phyloP scores from a whole-genome alignment of 1,139 yeast genomes.

The Citeromyces hawaiiensis region DNA sequence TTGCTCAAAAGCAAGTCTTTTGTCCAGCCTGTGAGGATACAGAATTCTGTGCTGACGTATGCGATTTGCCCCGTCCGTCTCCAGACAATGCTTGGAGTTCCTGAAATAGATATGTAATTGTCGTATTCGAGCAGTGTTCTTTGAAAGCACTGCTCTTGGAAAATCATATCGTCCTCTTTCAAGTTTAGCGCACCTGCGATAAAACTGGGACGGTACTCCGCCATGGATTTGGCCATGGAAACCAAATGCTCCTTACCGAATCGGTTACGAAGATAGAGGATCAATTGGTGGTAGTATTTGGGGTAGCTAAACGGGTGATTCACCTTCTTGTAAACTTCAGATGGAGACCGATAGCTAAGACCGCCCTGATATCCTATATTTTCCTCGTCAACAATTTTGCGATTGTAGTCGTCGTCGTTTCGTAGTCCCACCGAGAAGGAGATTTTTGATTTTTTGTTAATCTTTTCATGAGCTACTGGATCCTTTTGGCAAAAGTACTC shows the following conservation, averaged over 20 bases:
- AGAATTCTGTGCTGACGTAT: slow-evolving; percentile 86
- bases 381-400: slow-evolving; percentile 5
- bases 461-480: slow-evolving; percentile 26
- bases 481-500: slow-evolving; percentile 27
- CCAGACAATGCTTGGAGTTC: slow-evolving; percentile 95
- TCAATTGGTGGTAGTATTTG: slow-evolving; percentile 76
- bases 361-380: slow-evolving; percentile 14
- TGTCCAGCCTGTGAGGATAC: slow-evolving; percentile 83
- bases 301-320: slow-evolving; percentile 75
- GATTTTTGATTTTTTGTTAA: slow-evolving; percentile 28
- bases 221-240: slow-evolving; percentile 80
- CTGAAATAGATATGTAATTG: slow-evolving; percentile 68
- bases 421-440: slow-evolving; percentile 42
- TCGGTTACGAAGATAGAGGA: slow-evolving; percentile 58
- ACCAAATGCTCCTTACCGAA: slow-evolving; percentile 62
- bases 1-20: slow-evolving; percentile 50
- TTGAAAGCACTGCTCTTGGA: slow-evolving; percentile 95
- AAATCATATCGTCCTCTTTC: slow-evolving; percentile 81
- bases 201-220: slow-evolving; percentile 80
- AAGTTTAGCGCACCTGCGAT: slow-evolving; percentile 85
- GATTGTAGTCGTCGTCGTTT: slow-evolving; percentile 21
- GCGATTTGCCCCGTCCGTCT: slow-evolving; percentile 92
- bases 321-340: slow-evolving; percentile 69
- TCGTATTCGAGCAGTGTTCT: slow-evolving; percentile 82
- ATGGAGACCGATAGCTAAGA: slow-evolving; percentile 47